These are phyloP conservation scores for Beta corolliflora DNA, from an alignment of 179 eudicot species.

Conservation along the genomic window DNA sequence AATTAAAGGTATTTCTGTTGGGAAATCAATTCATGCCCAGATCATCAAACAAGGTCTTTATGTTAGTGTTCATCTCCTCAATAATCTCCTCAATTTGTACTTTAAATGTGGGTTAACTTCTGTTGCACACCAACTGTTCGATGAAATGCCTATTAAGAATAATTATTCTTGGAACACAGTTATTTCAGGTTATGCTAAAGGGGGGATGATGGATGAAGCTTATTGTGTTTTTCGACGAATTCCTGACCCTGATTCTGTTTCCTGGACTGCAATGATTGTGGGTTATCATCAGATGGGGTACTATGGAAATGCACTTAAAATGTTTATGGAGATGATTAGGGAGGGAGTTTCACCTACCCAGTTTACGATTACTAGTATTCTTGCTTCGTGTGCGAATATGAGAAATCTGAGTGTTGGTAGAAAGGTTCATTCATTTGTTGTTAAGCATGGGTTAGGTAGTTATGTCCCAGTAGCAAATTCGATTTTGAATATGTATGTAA, in stretches of 20 bases:
- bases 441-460: conserved; percentile 43
- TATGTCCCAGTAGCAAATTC: conserved; percentile 49
- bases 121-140: conserved; percentile 57
- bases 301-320: conserved; percentile 31
- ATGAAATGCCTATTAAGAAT: conserved; percentile 56
- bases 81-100: conserved; percentile 55
- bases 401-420: conserved; percentile 33
- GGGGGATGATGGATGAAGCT: conserved; percentile 40
- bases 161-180: conserved; percentile 63
- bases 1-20: conserved; percentile 32
- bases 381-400: conserved; percentile 43
- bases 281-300: conserved; percentile 41
- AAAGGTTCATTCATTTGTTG: conserved; percentile 43
- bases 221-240: conserved; percentile 35
- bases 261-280: conserved; percentile 53
- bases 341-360: conserved; percentile 35
- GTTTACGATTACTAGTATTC: conserved; percentile 43
- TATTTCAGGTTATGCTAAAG: conserved; percentile 49
- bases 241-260: conserved; percentile 53
- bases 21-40: conserved; percentile 52
- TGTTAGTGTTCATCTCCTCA: conserved; percentile 47
- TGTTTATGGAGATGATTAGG: conserved; percentile 40
- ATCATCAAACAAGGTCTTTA: conserved; percentile 57
- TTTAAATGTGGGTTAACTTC: conserved; percentile 44
- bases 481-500: conserved; percentile 51